Conservation (phyloP, 1,284 basidiomycete species). For the Trichosporon sp. region DNA sequence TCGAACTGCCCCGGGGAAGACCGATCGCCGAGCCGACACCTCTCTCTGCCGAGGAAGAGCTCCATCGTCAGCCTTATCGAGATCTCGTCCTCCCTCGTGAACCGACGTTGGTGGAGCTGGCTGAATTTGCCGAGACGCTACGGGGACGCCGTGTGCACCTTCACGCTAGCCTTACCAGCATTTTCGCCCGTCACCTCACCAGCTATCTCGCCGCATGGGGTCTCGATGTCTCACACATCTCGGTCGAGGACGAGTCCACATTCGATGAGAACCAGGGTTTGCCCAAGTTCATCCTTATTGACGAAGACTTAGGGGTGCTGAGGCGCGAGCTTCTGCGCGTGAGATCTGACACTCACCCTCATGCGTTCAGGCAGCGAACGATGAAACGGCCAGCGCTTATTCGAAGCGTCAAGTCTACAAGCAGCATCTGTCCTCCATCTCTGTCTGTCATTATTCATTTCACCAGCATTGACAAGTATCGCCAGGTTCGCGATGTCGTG, state of each 20-base stretch:
- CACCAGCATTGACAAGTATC: conserved; percentile 81
- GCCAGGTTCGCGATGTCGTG: conserved; percentile 75
- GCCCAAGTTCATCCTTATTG: conserved; percentile 67
- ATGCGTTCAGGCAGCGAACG: conserved; percentile 1
- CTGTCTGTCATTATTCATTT: conserved; percentile 70
- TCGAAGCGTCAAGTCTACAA: conserved; percentile 55
- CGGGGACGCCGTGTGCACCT: conserved; percentile 73
- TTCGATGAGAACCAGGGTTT: not conserved
- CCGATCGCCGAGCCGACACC: conserved; percentile 39
- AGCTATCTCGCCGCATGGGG: conserved; percentile 91
- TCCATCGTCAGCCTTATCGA: conserved; percentile 51
- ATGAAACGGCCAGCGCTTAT: conserved; percentile 12
- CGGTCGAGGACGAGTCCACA: conserved; percentile 47
- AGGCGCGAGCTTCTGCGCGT: conserved; percentile 63
- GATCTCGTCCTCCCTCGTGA: conserved; percentile 57
- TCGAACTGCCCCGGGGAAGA: conserved; percentile 42
- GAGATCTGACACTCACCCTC: conserved; percentile 55
- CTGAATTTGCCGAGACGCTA: conserved; percentile 69
- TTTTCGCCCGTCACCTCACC: conserved; percentile 83
- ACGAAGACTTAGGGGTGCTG: conserved; percentile 74
- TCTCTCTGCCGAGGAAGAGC: conserved; percentile 52
- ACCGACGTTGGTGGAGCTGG: conserved; percentile 69
- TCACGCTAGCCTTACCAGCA: conserved; percentile 71
- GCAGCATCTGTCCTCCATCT: conserved; percentile 53
- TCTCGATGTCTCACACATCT: conserved; percentile 78